Base-by-base conservation (phyloP, 1,284 basidiomycete species). In the Marasmius fiardii region DNA sequence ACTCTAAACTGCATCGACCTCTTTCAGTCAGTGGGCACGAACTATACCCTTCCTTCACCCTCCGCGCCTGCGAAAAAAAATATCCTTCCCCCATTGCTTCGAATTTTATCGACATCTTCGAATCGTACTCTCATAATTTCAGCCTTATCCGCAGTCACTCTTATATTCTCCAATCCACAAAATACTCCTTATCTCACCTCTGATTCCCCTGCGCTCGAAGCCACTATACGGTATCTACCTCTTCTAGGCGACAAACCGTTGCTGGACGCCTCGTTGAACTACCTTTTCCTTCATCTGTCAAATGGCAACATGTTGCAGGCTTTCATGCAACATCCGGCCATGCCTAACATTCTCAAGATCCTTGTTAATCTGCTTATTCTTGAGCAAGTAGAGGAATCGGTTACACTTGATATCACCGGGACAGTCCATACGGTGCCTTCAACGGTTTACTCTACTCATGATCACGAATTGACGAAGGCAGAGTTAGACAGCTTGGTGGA, bases 41-140 rank as follows among this genome's bases (percentile, higher is more conserved):
- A 71, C 49, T 64, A 79, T 45, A 60, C 71, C 33, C 67, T 83
- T 23, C 71, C 72, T 23, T 64, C 69, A 18, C 57, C 63, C 33
- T 63, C 71, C 14, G 65, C 69, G 50, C 58, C 60, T 14, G 57
- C 52, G 12, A 57, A 61, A 31, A 69, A 64, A 48, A 75, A 75
- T 60, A 82, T 83, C 23, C 68, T 88, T 52, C 73, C 70, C 4
- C 71, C 78, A 20, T 71, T 90, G 35, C 72, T 80, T 43, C 66
- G 72, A 20, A 79, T 92, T 24, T 78, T 79, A 1, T 77, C 76
- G 4, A 67, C 71, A 43, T 85, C 88, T 0, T 75, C 76, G 12
- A 90, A 93, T 67, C 81, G 92, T 43, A 79, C 88, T 6, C 73
- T 91, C 63, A 85, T 93, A 53, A 78, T 93, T 50, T 73, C 83